phyloP scores from a whole-genome alignment of 495 filamentous ascomycete genomes.

The Cercophora scortea region DNA sequence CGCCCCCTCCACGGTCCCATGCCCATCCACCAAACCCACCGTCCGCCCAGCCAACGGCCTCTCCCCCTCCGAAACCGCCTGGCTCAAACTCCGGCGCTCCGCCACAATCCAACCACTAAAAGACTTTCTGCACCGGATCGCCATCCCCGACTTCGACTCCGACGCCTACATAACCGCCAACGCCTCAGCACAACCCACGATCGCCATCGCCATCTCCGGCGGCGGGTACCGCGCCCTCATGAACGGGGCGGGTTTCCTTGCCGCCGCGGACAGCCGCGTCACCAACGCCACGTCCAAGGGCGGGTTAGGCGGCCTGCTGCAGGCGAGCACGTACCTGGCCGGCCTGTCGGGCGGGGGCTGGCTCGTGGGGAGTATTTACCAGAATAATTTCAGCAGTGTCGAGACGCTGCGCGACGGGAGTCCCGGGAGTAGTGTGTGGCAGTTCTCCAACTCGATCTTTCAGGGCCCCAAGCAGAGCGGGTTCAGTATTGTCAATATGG shows the following conservation, averaged over 20 bases:
- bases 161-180: conserved; percentile 54
- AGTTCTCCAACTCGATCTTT: conserved; percentile 72
- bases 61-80: conserved; percentile 60
- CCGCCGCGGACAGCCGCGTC: conserved; percentile 77
- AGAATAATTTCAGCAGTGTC: conserved; percentile 85
- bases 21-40: conserved; percentile 39
- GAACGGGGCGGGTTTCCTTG: conserved; percentile 81
- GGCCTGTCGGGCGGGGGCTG: conserved; percentile 84
- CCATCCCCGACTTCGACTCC: conserved; percentile 72
- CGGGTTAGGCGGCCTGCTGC: conserved; percentile 76
- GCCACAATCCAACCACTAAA: conserved; percentile 60
- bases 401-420: conserved; percentile 50
- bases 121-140: conserved; percentile 62
- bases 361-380: conserved; percentile 76
- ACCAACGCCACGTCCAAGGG: conserved; percentile 55
- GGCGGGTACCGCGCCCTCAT: conserved; percentile 82
- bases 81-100: conserved; percentile 47
- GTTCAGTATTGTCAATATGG: conserved; percentile 30
- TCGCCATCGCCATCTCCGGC: conserved; percentile 56
- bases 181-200: conserved; percentile 49
- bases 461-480: conserved; percentile 31
- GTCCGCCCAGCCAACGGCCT: conserved; percentile 47
- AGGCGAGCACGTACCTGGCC: conserved; percentile 75
- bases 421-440: conserved; percentile 55
- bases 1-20: conserved; percentile 44